Evolutionary conservation across 805 yeast species (phyloP).

Genomic region (Ogataea zsoltii): DNA sequence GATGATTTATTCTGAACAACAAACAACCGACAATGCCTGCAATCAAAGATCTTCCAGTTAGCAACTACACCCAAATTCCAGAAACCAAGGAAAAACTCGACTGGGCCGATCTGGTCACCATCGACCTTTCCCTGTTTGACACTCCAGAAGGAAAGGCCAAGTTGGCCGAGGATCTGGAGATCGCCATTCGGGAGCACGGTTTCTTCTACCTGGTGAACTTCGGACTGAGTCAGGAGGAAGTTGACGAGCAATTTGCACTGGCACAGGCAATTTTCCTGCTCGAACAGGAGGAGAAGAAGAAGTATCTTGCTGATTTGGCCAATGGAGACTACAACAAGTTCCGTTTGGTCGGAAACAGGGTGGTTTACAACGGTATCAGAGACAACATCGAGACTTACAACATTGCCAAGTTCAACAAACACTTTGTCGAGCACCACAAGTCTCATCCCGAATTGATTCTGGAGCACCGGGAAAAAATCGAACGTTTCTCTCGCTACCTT

Average conservation of each 20-base stretch:
- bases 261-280: slow-evolving; percentile 33
- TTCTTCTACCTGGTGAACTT: slow-evolving; percentile 35
- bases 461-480: slow-evolving; percentile 11
- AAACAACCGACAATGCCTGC: slow-evolving; percentile 14
- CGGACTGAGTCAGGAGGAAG: slow-evolving; percentile 32
- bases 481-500: slow-evolving; percentile 8
- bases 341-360: slow-evolving; percentile 36
- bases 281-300: slow-evolving; percentile 32
- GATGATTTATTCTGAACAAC: slow-evolving; percentile 1
- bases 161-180: slow-evolving; percentile 31
- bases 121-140: slow-evolving; percentile 34
- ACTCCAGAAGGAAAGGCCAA: slow-evolving; percentile 30
- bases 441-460: slow-evolving; percentile 6
- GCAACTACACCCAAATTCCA: slow-evolving; percentile 12
- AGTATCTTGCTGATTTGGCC: slow-evolving; percentile 30
- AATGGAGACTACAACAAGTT: slow-evolving; percentile 38
- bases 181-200: slow-evolving; percentile 35
- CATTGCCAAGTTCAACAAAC: slow-evolving; percentile 36
- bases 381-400: slow-evolving; percentile 37
- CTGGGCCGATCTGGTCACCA: slow-evolving; percentile 35
- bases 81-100: slow-evolving; percentile 33
- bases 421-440: slow-evolving; percentile 19
- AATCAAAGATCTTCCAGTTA: slow-evolving; percentile 3
- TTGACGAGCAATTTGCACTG: slow-evolving; percentile 31
- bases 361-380: slow-evolving; percentile 33